Base-by-base conservation (phyloP, 345 rosid genomes). In the Eucalyptus globulus region DNA sequence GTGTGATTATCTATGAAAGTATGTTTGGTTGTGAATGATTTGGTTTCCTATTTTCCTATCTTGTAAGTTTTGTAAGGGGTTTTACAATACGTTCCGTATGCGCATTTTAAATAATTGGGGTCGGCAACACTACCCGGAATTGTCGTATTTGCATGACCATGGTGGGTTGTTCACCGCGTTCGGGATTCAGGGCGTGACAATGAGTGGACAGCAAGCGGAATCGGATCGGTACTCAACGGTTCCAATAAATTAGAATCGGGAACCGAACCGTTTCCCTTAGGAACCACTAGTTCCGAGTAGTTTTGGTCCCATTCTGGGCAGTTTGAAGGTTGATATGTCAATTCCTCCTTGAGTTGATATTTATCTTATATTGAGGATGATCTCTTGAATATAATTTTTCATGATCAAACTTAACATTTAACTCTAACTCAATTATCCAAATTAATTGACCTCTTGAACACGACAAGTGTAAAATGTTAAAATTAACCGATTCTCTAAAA, bases 251-350 rank as follows among this genome's bases (percentile, higher is more conserved):
- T 56, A 9, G 62, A 56, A 22, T 1, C 0, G 0, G 29, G 29
- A 56, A 56, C 13, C 0, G 1, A 24, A 56, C 0, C 1, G 0
- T 56, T 56, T 56, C 62, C 62, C 62, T 24, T 9, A 24, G 13
- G 13, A 56, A 56, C 29, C 29, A 56, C 6, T 24, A 56, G 27
- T 56, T 56, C 0, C 0, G 3, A 24, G 29, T 6, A 2, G 2
- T 9, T 56, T 10, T 24, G 13, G 62, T 0, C 29, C 13, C 27
- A 56, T 56, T 56, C 0, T 1, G 11, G 3, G 1, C 1, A 2
- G 1, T 54, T n/a, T 69, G 26, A 69, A 69, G 26, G 8, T 69
- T 69, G 44, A 69, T 69, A 34, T 5, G 80, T 69, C 80, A 34
- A 34, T 69, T 69, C 80, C 44, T 69, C 43, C 43, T 10, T 22